phyloP scores from a whole-genome alignment of 2,329 filamentous ascomycete genomes.

The Verticillium tricorpus region DNA sequence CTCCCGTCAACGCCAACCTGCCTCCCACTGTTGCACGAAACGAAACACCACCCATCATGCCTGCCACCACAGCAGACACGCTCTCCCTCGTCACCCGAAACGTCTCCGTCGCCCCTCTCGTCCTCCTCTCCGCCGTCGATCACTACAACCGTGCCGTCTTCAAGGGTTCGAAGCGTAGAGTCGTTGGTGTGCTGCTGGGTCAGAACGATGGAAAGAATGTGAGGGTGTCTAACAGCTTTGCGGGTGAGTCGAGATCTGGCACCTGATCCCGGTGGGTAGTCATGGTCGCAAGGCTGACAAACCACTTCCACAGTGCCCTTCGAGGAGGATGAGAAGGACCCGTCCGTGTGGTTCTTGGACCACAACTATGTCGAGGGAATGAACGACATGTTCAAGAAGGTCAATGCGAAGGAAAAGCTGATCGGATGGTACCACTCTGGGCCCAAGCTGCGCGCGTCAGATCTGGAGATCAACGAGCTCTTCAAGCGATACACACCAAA shows the following conservation, averaged over 20 bases:
- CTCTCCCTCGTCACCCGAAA: constrained; percentile 90
- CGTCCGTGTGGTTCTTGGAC: constrained; percentile 97
- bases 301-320: constrained; percentile 69
- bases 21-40: constrained; percentile 7
- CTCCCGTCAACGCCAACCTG: constrained; percentile 10
- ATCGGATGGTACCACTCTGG: constrained; percentile 99
- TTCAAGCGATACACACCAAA: constrained; percentile 99
- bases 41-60: constrained; percentile 59
- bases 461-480: constrained; percentile 98
- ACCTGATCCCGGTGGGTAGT: neutral
- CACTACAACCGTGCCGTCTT: constrained; percentile 92
- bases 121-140: constrained; percentile 95
- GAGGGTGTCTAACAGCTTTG: constrained; percentile 97
- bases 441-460: constrained; percentile 91
- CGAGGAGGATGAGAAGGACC: constrained; percentile 98
- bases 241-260: constrained; percentile 54
- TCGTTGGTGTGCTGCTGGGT: constrained; percentile 89
- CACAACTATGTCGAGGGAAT: constrained; percentile 99
- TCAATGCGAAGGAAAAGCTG: constrained; percentile 97
- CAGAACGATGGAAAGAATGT: constrained; percentile 97
- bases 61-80: constrained; percentile 93
- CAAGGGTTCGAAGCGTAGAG: constrained; percentile 80
- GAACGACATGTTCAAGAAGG: constrained; percentile 99
- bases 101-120: constrained; percentile 95
- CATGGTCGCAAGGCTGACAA: constrained; percentile 10